These are phyloP conservation scores for Williopsis jadinii DNA, from an alignment of 1,139 yeast species.

Conservation along the genomic window DNA sequence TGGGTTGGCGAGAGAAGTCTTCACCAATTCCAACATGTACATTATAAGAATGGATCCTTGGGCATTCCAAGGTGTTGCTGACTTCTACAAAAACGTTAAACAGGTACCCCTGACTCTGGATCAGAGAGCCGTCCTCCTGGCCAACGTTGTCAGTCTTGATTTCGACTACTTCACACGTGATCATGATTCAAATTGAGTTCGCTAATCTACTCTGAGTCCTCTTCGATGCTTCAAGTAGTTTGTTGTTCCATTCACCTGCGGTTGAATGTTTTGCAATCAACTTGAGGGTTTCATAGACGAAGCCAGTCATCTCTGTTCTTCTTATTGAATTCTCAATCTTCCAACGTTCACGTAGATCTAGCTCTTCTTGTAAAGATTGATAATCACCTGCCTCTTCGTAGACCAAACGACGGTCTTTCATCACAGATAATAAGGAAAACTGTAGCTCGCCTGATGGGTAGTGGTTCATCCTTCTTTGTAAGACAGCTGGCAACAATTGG, in stretches of 20 bases:
- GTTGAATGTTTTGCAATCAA: constrained; percentile 30
- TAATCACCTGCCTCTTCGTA: constrained; percentile 35
- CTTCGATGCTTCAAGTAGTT: constrained; percentile 27
- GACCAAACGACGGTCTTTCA: constrained; percentile 41
- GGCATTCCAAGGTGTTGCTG: not conserved
- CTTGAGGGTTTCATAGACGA: constrained; percentile 41
- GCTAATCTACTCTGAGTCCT: constrained; percentile 3
- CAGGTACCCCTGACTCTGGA: constrained; percentile 45
- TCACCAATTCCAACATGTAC: constrained; percentile 91
- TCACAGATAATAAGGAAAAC: constrained; percentile 53
- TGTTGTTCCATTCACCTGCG: constrained; percentile 40
- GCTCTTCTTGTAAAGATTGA: constrained; percentile 27
- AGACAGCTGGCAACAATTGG: constrained; percentile 35
- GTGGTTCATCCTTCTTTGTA: constrained; percentile 42
- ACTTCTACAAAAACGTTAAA: constrained; percentile 28
- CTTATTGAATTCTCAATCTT: constrained; percentile 37
- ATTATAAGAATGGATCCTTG: constrained; percentile 50
- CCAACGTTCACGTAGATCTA: constrained; percentile 33
- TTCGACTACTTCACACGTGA: constrained; percentile 71
- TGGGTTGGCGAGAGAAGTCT: constrained; percentile 81
- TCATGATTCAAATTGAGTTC: not conserved
- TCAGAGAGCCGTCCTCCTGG: constrained; percentile 77
- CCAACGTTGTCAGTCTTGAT: constrained; percentile 83
- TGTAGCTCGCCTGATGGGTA: constrained; percentile 45
- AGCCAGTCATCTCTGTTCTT: constrained; percentile 48